Conservation (phyloP, 306 rosid species). For the Fragaria nilgerrensis region DNA sequence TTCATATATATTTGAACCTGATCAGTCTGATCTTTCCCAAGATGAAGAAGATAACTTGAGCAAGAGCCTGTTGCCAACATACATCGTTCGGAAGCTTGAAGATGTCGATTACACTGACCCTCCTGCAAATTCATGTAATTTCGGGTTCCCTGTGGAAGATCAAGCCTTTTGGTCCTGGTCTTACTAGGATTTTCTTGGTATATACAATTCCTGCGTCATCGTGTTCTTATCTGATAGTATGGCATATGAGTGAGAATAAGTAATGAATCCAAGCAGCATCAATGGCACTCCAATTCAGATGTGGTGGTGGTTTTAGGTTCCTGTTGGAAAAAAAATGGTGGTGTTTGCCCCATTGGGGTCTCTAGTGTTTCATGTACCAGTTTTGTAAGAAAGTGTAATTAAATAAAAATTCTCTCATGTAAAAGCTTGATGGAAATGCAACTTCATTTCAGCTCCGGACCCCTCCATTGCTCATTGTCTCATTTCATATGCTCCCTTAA, state of each 20-base stretch:
- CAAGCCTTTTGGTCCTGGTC: slow-evolving; percentile 83
- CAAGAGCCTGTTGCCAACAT: slow-evolving; percentile 45
- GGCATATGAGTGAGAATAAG: slow-evolving; percentile 21
- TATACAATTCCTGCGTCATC: slow-evolving; percentile 22
- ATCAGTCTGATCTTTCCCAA: slow-evolving; percentile 72
- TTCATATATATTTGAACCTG: slow-evolving; percentile 54
- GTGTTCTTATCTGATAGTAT: slow-evolving; percentile 18
- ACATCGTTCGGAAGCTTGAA: slow-evolving; percentile 64
- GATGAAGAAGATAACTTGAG: slow-evolving; percentile 69
- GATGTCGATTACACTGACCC: slow-evolving; percentile 59
- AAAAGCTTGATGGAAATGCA: slow-evolving; percentile 4
- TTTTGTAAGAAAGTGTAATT: slow-evolving; percentile 17
- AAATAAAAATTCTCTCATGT: slow-evolving; percentile 1
- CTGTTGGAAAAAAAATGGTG: slow-evolving; percentile 10
- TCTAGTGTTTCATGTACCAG: slow-evolving; percentile 1
- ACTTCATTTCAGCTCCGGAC: background rate
- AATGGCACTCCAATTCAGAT: slow-evolving; percentile 22
- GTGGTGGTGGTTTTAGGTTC: slow-evolving; percentile 26
- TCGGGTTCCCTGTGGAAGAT: slow-evolving; percentile 69
- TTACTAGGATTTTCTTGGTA: slow-evolving; percentile 23
- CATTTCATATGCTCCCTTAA: background rate
- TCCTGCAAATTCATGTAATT: slow-evolving; percentile 48
- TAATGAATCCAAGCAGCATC: slow-evolving; percentile 21
- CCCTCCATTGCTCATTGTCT: background rate
- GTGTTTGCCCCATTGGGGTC: slow-evolving; percentile 20